Conservation (phyloP, 129 eudicot genomes). For the Chrysanthemum makinoi region DNA sequence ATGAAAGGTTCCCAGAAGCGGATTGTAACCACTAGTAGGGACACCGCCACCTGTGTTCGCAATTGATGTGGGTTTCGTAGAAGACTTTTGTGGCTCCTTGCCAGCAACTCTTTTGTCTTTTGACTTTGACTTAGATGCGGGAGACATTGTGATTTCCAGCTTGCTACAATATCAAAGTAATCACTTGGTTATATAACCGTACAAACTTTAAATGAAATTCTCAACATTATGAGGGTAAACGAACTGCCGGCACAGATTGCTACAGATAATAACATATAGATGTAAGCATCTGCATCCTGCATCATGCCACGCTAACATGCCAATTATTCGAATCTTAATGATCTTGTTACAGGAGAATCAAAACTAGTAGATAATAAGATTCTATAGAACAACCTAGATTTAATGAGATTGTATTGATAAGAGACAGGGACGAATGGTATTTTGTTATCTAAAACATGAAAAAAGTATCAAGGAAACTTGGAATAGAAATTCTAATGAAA, state of each 20-base stretch:
- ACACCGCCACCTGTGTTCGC: slow-evolving; percentile 35
- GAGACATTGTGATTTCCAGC: slow-evolving; percentile 41
- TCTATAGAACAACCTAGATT: no score
- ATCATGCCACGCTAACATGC: no score
- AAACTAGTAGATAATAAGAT: background rate
- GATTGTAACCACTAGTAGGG: slow-evolving; percentile 74
- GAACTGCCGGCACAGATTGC: no score
- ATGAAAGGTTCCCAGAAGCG: slow-evolving; percentile 70
- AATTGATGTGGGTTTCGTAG: slow-evolving; percentile 52
- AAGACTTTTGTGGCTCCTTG: slow-evolving; percentile 55
- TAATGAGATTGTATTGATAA: no score
- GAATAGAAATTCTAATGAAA: background rate
- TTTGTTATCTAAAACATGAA: background rate
- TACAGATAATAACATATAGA: no score
- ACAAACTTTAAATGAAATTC: background rate
- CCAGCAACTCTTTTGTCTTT: slow-evolving; percentile 64
- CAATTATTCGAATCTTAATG: no score
- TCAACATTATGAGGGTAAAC: no score
- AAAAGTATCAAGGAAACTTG: background rate
- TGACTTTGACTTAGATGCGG: slow-evolving; percentile 60
- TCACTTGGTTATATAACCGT: slow-evolving; percentile 11
- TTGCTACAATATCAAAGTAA: slow-evolving; percentile 22
- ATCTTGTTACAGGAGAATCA: background rate
- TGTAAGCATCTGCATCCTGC: no score
- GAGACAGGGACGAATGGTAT: background rate